Conservation (phyloP, 768 basidiomycete species). For the Rhizopogon vulgaris region DNA sequence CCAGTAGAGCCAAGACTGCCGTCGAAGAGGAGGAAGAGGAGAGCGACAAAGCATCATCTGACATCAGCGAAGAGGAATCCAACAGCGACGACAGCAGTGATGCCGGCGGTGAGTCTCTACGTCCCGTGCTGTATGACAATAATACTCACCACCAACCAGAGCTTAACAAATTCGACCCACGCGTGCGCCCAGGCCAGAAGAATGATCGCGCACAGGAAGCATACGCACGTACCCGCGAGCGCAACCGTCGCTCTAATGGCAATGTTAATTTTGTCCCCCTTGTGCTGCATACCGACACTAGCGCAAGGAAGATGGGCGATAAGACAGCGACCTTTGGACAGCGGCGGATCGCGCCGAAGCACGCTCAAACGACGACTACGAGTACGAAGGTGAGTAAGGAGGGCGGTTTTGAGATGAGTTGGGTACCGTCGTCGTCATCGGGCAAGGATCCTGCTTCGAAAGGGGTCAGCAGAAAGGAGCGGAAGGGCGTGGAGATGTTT, state of each 20-base stretch:
- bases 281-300: slow-evolving; percentile 34
- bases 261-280: slow-evolving; percentile 65
- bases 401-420: slow-evolving; percentile 80
- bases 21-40: slow-evolving; percentile 89
- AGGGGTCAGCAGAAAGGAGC: slow-evolving; percentile 23
- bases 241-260: slow-evolving; percentile 33
- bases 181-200: slow-evolving; percentile 42
- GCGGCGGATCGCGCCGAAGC: slow-evolving; percentile 27
- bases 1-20: slow-evolving; percentile 56
- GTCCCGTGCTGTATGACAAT: slow-evolving; percentile 8
- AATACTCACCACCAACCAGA: slow-evolving; percentile 26
- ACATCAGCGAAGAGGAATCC: slow-evolving; percentile 45
- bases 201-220: slow-evolving; percentile 43
- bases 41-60: slow-evolving; percentile 63
- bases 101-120: slow-evolving; percentile 42
- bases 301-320: slow-evolving; percentile 27
- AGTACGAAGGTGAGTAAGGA: slow-evolving; percentile 32
- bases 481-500: slow-evolving; percentile 71
- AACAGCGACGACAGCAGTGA: slow-evolving; percentile 46
- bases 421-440: slow-evolving; percentile 51
- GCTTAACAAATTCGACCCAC: slow-evolving; percentile 52
- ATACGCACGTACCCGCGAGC: slow-evolving; percentile 34
- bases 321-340: slow-evolving; percentile 66
- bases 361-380: slow-evolving; percentile 20
- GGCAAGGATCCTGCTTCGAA: slow-evolving; percentile 20